Percentiles rank a stretch among this genome's conserved stretches.
Evolutionary conservation across 495 filamentous ascomycete genomes (phyloP).

Genomic region (Aspergillus asperescens): DNA sequence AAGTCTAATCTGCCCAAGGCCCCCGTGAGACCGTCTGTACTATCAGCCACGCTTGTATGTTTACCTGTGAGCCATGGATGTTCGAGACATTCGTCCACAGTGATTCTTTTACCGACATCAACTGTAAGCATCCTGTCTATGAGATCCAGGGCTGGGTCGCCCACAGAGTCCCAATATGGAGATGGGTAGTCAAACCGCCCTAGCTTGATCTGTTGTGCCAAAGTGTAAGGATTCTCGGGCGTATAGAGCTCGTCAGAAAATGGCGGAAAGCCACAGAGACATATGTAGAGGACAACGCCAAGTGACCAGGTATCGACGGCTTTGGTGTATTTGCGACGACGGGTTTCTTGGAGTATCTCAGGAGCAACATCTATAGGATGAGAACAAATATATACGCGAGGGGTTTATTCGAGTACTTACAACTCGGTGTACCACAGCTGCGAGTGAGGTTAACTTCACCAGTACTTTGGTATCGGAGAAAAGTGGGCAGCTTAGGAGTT

Average conservation of each 20-base stretch:
- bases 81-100: slow-evolving; percentile 81
- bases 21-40: slow-evolving; percentile 86
- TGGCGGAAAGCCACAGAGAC: slow-evolving; percentile 94
- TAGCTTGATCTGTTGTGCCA: slow-evolving; percentile 85
- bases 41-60: slow-evolving; percentile 56
- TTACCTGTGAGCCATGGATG: slow-evolving; percentile 80
- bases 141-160: slow-evolving; percentile 83
- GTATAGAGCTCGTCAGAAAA: slow-evolving; percentile 91
- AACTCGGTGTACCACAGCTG: slow-evolving; percentile 88
- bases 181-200: slow-evolving; percentile 92
- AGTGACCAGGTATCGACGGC: slow-evolving; percentile 97
- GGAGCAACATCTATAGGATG: slow-evolving; percentile 76
- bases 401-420: slow-evolving; percentile 39
- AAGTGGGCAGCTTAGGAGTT: background rate
- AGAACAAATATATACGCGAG: slow-evolving; percentile 12
- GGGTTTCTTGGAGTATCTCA: slow-evolving; percentile 78
- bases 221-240: slow-evolving; percentile 69
- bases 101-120: slow-evolving; percentile 74
- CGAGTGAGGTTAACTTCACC: slow-evolving; percentile 2
- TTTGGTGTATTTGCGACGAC: slow-evolving; percentile 81
- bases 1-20: slow-evolving; percentile 79
- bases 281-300: slow-evolving; percentile 98
- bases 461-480: slow-evolving; percentile 5
- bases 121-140: slow-evolving; percentile 95
- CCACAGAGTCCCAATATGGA: slow-evolving; percentile 94